These are phyloP conservation scores for Melaleuca quinquenervia DNA, from an alignment of 345 rosid genomes.

Conservation along the genomic window DNA sequence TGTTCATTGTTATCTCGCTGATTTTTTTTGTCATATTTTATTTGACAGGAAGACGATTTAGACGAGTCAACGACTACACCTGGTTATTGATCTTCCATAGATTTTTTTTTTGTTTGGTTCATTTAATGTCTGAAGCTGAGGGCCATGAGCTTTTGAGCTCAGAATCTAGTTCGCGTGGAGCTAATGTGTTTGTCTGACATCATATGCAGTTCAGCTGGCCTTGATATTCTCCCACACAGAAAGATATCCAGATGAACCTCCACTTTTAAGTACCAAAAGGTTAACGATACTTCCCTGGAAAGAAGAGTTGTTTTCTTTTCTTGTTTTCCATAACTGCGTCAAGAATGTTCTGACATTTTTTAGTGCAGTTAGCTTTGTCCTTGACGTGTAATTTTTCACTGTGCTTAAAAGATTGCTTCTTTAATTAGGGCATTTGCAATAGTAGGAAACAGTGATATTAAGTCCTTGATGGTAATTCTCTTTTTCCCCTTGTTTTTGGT, in stretches of 20 bases:
- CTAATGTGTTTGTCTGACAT: slow-evolving; percentile 2
- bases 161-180: not conserved
- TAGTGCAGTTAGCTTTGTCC: not conserved
- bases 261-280: slow-evolving; percentile 76
- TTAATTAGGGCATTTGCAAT: not conserved
- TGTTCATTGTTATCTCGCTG: not conserved
- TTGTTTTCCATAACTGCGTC: not conserved
- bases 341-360: not conserved
- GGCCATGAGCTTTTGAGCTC: not conserved
- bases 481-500: not conserved
- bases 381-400: not conserved
- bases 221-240: slow-evolving; percentile 85
- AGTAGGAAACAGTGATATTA: not conserved
- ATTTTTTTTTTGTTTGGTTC: not conserved
- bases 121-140: not conserved
- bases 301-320: not conserved
- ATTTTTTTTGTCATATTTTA: not conserved
- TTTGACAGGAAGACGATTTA: slow-evolving; percentile 60
- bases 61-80: slow-evolving; percentile 51
- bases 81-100: slow-evolving; percentile 31
- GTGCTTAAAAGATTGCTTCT: not conserved
- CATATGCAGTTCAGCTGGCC: slow-evolving; percentile 76
- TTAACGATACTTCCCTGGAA: slow-evolving; percentile 5
- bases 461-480: not conserved
- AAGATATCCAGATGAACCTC: slow-evolving; percentile 84